Conservation (phyloP, 495 filamentous ascomycete genomes). For the Xylaria longipes region DNA sequence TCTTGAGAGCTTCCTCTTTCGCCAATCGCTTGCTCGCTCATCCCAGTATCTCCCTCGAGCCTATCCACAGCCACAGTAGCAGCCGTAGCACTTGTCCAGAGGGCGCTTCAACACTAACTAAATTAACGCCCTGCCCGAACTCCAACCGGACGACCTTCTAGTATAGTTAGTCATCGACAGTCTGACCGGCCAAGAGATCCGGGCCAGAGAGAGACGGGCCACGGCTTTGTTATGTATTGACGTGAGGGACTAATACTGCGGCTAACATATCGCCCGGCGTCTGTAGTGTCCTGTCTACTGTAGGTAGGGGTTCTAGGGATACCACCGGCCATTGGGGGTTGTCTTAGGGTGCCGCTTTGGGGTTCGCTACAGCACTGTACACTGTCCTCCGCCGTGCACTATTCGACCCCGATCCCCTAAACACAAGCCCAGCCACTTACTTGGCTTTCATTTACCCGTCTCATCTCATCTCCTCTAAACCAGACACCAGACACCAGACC, state of each 20-base stretch:
- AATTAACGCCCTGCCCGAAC: not conserved
- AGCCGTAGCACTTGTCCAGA: not conserved
- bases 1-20: constrained; percentile 30
- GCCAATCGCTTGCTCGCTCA: constrained; percentile 21
- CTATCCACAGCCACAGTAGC: not conserved
- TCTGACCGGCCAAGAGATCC: not conserved
- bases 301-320: not conserved
- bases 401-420: not conserved
- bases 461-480: constrained; percentile 10
- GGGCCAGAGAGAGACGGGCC: not conserved
- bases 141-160: constrained; percentile 10
- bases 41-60: not conserved
- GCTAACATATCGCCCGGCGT: not conserved
- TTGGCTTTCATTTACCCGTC: constrained; percentile 20
- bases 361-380: constrained; percentile 12
- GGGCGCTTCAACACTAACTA: not conserved
- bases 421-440: constrained; percentile 22
- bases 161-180: not conserved
- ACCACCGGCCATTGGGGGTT: not conserved
- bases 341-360: constrained; percentile 7
- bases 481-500: constrained; percentile 1
- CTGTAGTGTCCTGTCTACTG: not conserved
- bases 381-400: not conserved
- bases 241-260: constrained; percentile 14
- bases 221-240: not conserved